Evolutionary conservation across 208 protist genomes (phyloP), one percentile per base, ranked within the genome.

Genomic region (Plasmodiophora brassicae): DNA sequence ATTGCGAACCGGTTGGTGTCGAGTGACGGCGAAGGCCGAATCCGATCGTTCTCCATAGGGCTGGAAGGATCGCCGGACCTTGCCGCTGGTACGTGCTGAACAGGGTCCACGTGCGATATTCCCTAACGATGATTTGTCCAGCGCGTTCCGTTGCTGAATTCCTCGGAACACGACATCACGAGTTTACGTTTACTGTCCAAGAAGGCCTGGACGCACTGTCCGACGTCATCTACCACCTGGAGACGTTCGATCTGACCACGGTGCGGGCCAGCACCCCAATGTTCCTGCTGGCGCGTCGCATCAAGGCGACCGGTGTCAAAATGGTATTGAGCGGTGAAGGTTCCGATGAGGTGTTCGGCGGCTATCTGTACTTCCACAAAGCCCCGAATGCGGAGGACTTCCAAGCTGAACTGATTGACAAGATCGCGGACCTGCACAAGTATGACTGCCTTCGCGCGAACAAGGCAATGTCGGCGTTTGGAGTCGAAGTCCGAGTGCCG

Each of bases 171-270:
- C 91, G 91, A 45, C 95, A 97, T 85, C 95, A 97, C 90, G 92
- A 94, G 87, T 95, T 95, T 88, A 57, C 87, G 72, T 97, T 97
- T 71, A 96, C 95, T 1, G 93, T 96, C 0, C 93, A 96, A 57
- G 94, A 96, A 71, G 95, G 95, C 53, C 90, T 97, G 38, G 95
- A 96, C 91, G 95, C 95, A 22, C 35, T 96, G 0, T 57, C 83
- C 14, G 93, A 96, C 84, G 95, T 97, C 35, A 95, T 97, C 86
- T 93, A 93, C 71, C 93, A 96, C 65, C 90, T 97, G 0, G 95
- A 97, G 91, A 97, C 94, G 0, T 97, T 96, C 85, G 95, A 97
- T 88, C 93, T 96, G 10, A 97, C 95, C 0, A 96, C 94, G 0
- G 93, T 97, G 53, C 93, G 95, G 46, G 95, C 95, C 0, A 91